A percentile compares a stretch with the other conserved stretches of the same genome.
Evolutionary conservation across 768 basidiomycete species (phyloP).

Genomic region (Ephemerocybe angulata): DNA sequence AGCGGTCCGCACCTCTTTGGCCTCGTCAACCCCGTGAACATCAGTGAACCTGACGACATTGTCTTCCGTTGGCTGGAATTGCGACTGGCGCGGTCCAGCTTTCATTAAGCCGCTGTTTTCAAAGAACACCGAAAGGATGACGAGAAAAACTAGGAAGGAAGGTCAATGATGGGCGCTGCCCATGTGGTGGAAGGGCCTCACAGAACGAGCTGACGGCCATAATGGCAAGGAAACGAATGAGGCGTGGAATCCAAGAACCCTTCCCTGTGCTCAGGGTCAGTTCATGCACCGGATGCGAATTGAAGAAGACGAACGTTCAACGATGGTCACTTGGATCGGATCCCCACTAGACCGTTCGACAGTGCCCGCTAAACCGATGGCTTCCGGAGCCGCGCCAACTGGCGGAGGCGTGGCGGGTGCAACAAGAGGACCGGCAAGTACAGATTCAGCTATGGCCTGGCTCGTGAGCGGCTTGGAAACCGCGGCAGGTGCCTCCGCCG

Average conservation of each 20-base stretch:
- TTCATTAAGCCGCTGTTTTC: constrained; percentile 94
- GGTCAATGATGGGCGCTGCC: not conserved
- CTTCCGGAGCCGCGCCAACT: constrained; percentile 27
- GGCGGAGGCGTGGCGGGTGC: constrained; percentile 18
- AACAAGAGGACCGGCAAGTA: constrained; percentile 34
- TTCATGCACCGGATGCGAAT: not conserved
- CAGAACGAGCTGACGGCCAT: constrained; percentile 61
- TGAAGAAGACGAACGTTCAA: constrained; percentile 59
- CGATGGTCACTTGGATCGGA: constrained; percentile 79
- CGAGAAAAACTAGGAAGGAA: constrained; percentile 60
- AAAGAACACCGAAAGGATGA: constrained; percentile 82
- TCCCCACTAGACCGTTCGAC: constrained; percentile 30
- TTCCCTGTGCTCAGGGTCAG: constrained; percentile 44
- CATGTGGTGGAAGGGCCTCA: constrained; percentile 32
- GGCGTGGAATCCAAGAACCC: constrained; percentile 60
- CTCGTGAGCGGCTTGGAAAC: constrained; percentile 25
- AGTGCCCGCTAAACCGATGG: constrained; percentile 41
- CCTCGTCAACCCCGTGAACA: constrained; percentile 97
- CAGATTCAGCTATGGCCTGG: constrained; percentile 45
- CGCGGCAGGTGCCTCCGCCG: constrained; percentile 5
- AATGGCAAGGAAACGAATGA: constrained; percentile 60
- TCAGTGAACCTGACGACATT: constrained; percentile 89
- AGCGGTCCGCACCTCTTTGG: constrained; percentile 66
- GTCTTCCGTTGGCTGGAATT: constrained; percentile 80
- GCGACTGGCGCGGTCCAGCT: constrained; percentile 72